Evolutionary conservation across 768 basidiomycete genomes (phyloP).

Genomic region (Sporobolomyces roseus): DNA sequence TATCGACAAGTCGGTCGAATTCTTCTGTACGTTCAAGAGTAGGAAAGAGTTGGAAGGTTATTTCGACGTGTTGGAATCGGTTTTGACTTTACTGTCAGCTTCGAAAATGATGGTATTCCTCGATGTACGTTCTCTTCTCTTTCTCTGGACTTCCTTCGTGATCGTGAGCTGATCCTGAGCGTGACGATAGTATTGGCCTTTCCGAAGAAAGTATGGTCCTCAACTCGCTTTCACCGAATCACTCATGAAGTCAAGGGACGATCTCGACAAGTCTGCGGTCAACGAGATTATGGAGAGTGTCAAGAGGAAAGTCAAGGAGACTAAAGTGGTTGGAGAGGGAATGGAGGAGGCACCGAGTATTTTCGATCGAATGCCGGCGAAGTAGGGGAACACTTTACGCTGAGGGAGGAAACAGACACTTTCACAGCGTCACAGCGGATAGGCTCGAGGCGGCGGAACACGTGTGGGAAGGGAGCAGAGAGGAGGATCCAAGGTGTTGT

Average conservation of each 20-base stretch:
- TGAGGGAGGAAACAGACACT: no score
- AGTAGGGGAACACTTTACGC: conserved; percentile 8
- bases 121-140: conserved; percentile 30
- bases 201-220: conserved; percentile 89
- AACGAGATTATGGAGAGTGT: conserved; percentile 60
- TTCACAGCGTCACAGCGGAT: neutral
- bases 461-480: no score
- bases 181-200: conserved; percentile 50
- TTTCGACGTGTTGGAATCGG: conserved; percentile 81
- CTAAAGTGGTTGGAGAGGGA: conserved; percentile 20
- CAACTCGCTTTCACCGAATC: conserved; percentile 87
- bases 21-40: conserved; percentile 75
- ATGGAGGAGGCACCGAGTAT: conserved; percentile 30
- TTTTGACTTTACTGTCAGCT: conserved; percentile 34
- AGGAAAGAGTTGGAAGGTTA: conserved; percentile 72
- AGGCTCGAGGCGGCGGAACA: neutral
- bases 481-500: no score
- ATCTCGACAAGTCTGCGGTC: conserved; percentile 81
- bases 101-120: conserved; percentile 42
- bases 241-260: conserved; percentile 80
- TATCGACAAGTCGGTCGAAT: conserved; percentile 67
- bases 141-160: neutral
- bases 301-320: conserved; percentile 30
- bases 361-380: conserved; percentile 35
- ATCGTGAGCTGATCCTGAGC: neutral